Base-by-base conservation (phyloP, 176 grass and related monocot species). In the Aegilops sharonensis region DNA sequence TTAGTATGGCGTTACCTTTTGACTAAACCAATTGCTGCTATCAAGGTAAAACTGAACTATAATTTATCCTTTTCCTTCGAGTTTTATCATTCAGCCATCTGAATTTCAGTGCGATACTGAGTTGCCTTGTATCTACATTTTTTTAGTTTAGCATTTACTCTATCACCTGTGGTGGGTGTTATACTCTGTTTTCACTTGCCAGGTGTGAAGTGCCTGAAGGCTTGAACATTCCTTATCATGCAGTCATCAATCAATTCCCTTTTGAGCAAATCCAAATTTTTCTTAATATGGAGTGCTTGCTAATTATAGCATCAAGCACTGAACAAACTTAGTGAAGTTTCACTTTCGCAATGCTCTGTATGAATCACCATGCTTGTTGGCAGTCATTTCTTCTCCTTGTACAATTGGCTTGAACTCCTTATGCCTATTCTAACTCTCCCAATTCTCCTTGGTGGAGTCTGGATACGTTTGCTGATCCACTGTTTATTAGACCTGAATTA, bases 1-100 rank as follows among this genome's bases (percentile, higher is more conserved):
- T 87, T 98, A 72, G 93, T 95, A 21, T 93, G 93, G 93, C 91
- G 95, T 42, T 98, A 98, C 83, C 91, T 98, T 75, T 73, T 98
- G 68, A 92, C 85, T 60, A 98, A 93, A 83, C 93, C 93, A 72
- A 81, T 95, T 80, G 89, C 93, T 84, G 95, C 95, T 59, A 39
- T 98, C 20, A 98, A 98, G 95, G 93, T 95, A 93, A 93, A 86
- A 54, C 54, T 25, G 42, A 81, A 83, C 56, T 68, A 32, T 30
- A 81, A 2, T 50, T 65, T 84, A 11, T 21, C 68, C n/a, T 52
- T 68, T 45, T 7, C 18, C 64, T 50, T 85, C 40, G 68, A 86
- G 42, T 79, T 60, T 23, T 80, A 20, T 70, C 37, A 31, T 75
- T 25, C 61, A 17, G 30, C 24, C 18, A 17, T 82, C 17, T 78